A percentile compares a stretch with the other conserved stretches of the same genome.
These are phyloP conservation scores for Beauveria sp. DNA, from an alignment of 2,329 filamentous ascomycete species.

Conservation along the genomic window DNA sequence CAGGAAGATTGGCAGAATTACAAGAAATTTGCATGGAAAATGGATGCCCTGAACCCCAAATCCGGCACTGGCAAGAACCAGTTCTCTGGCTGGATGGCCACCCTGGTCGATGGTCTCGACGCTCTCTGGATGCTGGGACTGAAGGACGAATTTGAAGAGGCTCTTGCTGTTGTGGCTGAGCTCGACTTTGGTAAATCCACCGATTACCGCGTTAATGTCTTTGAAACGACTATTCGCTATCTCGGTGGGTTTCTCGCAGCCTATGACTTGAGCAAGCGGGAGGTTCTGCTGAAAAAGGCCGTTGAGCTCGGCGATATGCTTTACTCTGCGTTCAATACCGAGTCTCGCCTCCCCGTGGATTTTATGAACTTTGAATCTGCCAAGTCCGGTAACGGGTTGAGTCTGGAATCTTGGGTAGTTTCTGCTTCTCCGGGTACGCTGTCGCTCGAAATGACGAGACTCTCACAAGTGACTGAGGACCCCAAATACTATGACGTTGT, in stretches of 20 bases:
- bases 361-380: conserved; percentile 37
- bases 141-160: conserved; percentile 56
- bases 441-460: conserved; percentile 63
- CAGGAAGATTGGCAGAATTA: conserved; percentile 47
- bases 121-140: conserved; percentile 68
- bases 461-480: conserved; percentile 66
- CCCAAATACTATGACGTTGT: conserved; percentile 68
- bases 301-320: conserved; percentile 56
- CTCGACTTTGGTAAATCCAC: conserved; percentile 55
- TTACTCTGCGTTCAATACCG: conserved; percentile 60
- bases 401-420: conserved; percentile 30
- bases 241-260: conserved; percentile 62
- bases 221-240: conserved; percentile 66
- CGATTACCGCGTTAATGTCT: conserved; percentile 48
- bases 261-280: conserved; percentile 55
- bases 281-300: conserved; percentile 53
- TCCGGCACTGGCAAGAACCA: conserved; percentile 44
- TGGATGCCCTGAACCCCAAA: conserved; percentile 55
- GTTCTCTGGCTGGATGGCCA: conserved; percentile 61
- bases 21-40: conserved; percentile 54
- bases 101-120: conserved; percentile 60
- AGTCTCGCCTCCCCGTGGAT: conserved; percentile 55
- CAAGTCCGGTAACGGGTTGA: conserved; percentile 27
- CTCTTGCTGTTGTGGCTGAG: conserved; percentile 46
- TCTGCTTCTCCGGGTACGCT: conserved; percentile 53